phyloP scores from a whole-genome alignment of 2,329 filamentous ascomycete species.

The Tolypocladium ophioglossoides region DNA sequence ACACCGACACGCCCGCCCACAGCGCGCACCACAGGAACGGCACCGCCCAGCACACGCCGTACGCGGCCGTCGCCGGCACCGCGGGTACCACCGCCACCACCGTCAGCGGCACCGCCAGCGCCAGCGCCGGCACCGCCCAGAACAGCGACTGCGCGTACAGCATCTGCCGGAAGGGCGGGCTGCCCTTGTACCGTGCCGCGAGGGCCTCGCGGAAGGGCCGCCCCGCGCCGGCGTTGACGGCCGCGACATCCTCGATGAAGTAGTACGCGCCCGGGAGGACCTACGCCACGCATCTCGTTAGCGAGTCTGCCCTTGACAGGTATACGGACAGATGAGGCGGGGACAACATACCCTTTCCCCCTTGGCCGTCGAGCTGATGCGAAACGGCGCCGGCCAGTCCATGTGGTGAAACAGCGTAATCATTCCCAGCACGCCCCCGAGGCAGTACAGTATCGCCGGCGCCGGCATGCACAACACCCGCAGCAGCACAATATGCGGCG shows the following conservation, averaged over 20 bases:
- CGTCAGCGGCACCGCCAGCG: slow-evolving; percentile 25
- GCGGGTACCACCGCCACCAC: slow-evolving; percentile 22
- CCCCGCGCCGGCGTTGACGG: slow-evolving; percentile 53
- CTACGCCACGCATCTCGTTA: slow-evolving; percentile 5
- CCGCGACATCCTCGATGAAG: slow-evolving; percentile 56
- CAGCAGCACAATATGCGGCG: slow-evolving; percentile 37
- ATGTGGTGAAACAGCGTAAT: slow-evolving; percentile 22
- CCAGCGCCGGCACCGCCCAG: slow-evolving; percentile 27
- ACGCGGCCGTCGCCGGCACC: slow-evolving; percentile 24
- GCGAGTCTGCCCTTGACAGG: neutral
- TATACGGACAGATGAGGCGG: too few species aligned
- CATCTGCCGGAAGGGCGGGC: slow-evolving; percentile 30
- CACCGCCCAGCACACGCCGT: slow-evolving; percentile 28
- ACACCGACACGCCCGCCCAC: slow-evolving; percentile 23
- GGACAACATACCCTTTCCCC: slow-evolving; percentile 27
- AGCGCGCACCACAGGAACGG: slow-evolving; percentile 25
- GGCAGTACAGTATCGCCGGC: slow-evolving; percentile 37
- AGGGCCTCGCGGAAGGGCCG: slow-evolving; percentile 29
- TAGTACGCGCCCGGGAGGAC: slow-evolving; percentile 53
- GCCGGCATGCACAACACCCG: slow-evolving; percentile 40
- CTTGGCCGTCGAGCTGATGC: slow-evolving; percentile 52
- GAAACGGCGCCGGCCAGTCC: slow-evolving; percentile 42
- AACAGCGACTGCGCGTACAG: slow-evolving; percentile 28
- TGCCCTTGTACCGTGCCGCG: slow-evolving; percentile 29
- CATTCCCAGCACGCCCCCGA: slow-evolving; percentile 29